A percentile compares a stretch with the other conserved stretches of the same genome.
Evolutionary conservation across 2,329 filamentous ascomycete species (phyloP).

Genomic region (Claviceps maximensis): DNA sequence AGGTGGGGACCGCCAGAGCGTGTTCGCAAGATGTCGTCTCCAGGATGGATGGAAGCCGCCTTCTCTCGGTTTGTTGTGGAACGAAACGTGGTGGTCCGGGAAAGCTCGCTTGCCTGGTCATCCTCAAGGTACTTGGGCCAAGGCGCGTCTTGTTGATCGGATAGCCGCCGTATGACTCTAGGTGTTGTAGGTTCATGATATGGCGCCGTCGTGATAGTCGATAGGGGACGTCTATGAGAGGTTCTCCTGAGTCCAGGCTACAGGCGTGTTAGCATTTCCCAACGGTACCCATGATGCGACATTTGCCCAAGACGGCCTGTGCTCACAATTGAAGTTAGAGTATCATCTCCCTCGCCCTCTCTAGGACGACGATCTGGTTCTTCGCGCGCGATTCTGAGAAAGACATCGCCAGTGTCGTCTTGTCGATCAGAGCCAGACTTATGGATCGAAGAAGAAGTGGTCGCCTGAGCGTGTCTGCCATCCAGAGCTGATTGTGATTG

Average conservation of each 20-base stretch:
- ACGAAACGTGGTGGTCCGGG: slow-evolving; percentile 33
- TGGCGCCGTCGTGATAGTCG: slow-evolving; percentile 31
- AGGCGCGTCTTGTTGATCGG: slow-evolving; percentile 40
- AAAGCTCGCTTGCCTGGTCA: slow-evolving; percentile 26
- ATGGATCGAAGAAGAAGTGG: background rate
- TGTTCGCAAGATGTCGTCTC: slow-evolving; percentile 23
- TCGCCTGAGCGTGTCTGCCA: slow-evolving; percentile 16
- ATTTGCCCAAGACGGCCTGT: background rate
- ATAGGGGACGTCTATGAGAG: slow-evolving; percentile 39
- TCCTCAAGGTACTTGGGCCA: slow-evolving; percentile 27
- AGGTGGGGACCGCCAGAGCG: slow-evolving; percentile 18
- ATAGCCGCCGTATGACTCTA: slow-evolving; percentile 37
- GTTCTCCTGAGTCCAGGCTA: slow-evolving; percentile 36
- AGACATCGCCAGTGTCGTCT: slow-evolving; percentile 45
- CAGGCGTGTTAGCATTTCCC: slow-evolving; percentile 1
- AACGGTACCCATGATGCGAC: background rate
- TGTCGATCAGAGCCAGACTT: background rate
- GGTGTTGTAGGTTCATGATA: slow-evolving; percentile 34
- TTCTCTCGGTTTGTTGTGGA: slow-evolving; percentile 28
- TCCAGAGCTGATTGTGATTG: slow-evolving; percentile 38
- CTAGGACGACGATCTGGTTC: slow-evolving; percentile 30
- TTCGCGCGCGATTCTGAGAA: slow-evolving; percentile 44
- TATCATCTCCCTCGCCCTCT: slow-evolving; percentile 19
- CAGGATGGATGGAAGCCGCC: slow-evolving; percentile 24
- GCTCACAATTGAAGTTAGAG: slow-evolving; percentile 34